A percentile compares a stretch with the other conserved stretches of the same genome.
Conservation (phyloP, 2,329 filamentous ascomycete species). For the Verticillium nubilum region DNA sequence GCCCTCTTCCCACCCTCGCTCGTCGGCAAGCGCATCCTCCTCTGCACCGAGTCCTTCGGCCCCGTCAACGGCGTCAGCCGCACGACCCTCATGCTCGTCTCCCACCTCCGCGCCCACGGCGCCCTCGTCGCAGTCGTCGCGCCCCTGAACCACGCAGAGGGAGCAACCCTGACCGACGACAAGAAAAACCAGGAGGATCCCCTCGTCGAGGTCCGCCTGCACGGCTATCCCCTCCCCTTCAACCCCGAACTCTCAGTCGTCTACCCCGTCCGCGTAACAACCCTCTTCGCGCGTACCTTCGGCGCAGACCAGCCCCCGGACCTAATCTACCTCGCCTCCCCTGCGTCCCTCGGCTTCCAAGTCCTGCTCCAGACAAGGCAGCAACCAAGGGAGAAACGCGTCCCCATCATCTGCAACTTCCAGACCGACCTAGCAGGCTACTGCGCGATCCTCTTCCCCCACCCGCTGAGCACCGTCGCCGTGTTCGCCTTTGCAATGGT, state of each 20-base stretch:
- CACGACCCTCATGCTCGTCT: constrained; percentile 64
- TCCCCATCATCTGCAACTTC: constrained; percentile 62
- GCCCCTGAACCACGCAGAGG: constrained; percentile 52
- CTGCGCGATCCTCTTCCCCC: constrained; percentile 62
- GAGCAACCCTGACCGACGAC: constrained; percentile 36
- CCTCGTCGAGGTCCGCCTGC: constrained; percentile 49
- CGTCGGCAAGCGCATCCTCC: constrained; percentile 55
- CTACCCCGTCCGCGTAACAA: constrained; percentile 61
- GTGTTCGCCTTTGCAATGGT: constrained; percentile 57
- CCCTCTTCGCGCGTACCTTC: constrained; percentile 56
- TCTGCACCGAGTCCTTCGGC: constrained; percentile 67
- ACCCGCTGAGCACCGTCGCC: constrained; percentile 54
- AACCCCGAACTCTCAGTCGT: constrained; percentile 67
- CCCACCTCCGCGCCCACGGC: constrained; percentile 59
- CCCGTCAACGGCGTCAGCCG: constrained; percentile 70
- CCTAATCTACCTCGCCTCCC: constrained; percentile 64
- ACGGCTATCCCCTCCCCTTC: constrained; percentile 63
- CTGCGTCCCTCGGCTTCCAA: constrained; percentile 65
- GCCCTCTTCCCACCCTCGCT: constrained; percentile 42
- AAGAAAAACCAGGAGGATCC: constrained; percentile 16
- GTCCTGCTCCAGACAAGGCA: constrained; percentile 64
- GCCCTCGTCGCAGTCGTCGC: constrained; percentile 63
- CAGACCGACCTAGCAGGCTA: constrained; percentile 68
- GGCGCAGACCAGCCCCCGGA: constrained; percentile 47
- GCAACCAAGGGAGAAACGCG: constrained; percentile 45